A percentile compares a stretch with the other conserved stretches of the same genome.
Conservation (phyloP, 2,329 filamentous ascomycete genomes). For the Talaromyces sp. region DNA sequence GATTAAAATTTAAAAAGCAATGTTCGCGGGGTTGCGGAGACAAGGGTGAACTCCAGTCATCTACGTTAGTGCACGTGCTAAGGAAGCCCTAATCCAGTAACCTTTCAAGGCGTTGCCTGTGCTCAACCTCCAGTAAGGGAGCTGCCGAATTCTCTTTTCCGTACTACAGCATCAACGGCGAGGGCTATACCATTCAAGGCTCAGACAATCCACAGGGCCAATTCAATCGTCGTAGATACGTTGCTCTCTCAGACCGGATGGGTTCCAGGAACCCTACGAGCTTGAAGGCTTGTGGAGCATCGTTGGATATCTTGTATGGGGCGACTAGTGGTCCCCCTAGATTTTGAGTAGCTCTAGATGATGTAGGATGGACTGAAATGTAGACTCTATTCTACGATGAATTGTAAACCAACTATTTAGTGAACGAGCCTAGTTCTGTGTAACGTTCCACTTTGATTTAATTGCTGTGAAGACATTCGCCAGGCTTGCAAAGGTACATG, state of each 20-base stretch:
- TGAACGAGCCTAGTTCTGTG: neutral
- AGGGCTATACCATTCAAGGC: too few species aligned
- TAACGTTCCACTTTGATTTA: neutral
- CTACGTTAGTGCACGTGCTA: neutral
- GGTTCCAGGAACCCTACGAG: neutral
- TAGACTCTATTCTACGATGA: neutral
- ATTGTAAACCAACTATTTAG: neutral
- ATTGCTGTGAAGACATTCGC: neutral
- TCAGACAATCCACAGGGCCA: too few species aligned
- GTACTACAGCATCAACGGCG: too few species aligned
- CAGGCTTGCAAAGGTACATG: neutral
- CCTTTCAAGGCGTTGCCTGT: too few species aligned
- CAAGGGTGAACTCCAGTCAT: neutral
- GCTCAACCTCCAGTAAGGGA: too few species aligned
- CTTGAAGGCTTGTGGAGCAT: neutral
- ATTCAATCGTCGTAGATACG: too few species aligned
- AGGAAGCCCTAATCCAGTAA: neutral
- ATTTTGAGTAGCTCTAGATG: neutral
- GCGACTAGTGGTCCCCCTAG: neutral
- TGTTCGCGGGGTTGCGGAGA: slow-evolving; percentile 4
- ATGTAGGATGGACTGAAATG: neutral
- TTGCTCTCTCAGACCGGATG: too few species aligned
- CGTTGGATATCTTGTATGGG: neutral
- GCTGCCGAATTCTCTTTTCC: too few species aligned
- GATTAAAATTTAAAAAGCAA: neutral